These are phyloP conservation scores for Boletus smithii DNA, from an alignment of 1,284 basidiomycete species.

Conservation along the genomic window DNA sequence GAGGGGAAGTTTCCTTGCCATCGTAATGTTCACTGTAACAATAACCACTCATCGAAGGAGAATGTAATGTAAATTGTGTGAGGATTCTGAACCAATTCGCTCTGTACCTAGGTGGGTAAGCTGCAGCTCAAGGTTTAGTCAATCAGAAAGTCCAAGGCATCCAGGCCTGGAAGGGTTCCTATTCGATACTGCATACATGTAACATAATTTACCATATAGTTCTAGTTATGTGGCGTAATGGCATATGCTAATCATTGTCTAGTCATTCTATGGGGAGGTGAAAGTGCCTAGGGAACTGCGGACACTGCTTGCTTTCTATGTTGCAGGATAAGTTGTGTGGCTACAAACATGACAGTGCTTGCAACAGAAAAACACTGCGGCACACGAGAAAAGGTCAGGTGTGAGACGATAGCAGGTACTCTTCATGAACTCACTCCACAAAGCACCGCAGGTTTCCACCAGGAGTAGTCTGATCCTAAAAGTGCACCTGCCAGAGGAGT, in stretches of 20 bases:
- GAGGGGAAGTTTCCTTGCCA: neutral
- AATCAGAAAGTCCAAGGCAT: neutral
- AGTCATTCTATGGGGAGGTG: neutral
- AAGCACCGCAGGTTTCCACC: slow-evolving; percentile 29
- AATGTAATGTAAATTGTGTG: neutral
- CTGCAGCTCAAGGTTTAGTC: neutral
- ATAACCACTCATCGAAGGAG: neutral
- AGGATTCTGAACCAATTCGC: neutral
- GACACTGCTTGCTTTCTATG: neutral
- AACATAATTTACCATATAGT: neutral
- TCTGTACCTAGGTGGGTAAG: neutral
- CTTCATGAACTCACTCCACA: slow-evolving; percentile 24
- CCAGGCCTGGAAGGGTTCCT: neutral
- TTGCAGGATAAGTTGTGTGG: slow-evolving; percentile 3
- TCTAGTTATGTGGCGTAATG: neutral
- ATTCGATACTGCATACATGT: no score
- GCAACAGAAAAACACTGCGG: slow-evolving; percentile 13
- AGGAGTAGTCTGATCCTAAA: slow-evolving; percentile 20
- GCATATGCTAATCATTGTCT: neutral
- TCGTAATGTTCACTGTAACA: slow-evolving; percentile 9
- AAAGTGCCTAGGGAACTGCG: neutral
- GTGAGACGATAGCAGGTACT: neutral
- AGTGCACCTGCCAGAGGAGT: slow-evolving; percentile 30
- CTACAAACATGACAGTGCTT: slow-evolving; percentile 8
- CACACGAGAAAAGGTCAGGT: slow-evolving; percentile 6